Conservation (phyloP, 805 yeast genomes). For the Schizosaccharomyces cryophilus region DNA sequence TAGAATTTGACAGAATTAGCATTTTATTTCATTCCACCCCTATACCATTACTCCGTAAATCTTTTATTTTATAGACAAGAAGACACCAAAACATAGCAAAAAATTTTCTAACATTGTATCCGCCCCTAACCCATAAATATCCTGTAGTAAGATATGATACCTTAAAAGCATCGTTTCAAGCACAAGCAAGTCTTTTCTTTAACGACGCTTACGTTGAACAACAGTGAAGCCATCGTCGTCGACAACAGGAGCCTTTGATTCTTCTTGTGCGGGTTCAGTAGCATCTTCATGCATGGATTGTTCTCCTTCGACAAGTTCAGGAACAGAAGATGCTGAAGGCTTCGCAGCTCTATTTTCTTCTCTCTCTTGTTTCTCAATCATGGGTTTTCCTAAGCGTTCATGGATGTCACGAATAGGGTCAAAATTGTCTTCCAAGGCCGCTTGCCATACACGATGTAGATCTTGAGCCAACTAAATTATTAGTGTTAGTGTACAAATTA, state of each 20-base stretch:
- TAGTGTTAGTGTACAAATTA: constrained; percentile 28
- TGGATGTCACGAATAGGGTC: constrained; percentile 19
- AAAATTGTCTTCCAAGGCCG: constrained; percentile 28
- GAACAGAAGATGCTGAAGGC: constrained; percentile 5
- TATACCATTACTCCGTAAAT: too few species aligned
- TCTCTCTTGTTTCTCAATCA: constrained; percentile 17
- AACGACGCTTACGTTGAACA: constrained; percentile 23
- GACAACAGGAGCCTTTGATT: constrained; percentile 25
- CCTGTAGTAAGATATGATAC: too few species aligned
- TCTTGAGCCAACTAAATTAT: constrained; percentile 29
- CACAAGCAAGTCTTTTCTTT: neutral
- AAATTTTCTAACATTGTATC: too few species aligned
- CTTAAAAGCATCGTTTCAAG: neutral
- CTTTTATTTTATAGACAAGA: too few species aligned
- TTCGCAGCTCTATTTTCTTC: constrained; percentile 8
- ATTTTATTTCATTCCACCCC: too few species aligned
- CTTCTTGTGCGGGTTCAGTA: neutral
- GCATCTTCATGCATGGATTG: constrained; percentile 12
- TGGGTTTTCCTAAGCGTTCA: neutral
- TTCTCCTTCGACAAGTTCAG: neutral
- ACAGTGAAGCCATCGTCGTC: constrained; percentile 91
- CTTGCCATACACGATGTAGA: constrained; percentile 21
- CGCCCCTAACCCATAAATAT: too few species aligned
- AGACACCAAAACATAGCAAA: too few species aligned
- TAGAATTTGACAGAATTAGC: too few species aligned